Base-by-base conservation (phyloP, 805 yeast genomes). In the Saccharomyces mikatae region DNA sequence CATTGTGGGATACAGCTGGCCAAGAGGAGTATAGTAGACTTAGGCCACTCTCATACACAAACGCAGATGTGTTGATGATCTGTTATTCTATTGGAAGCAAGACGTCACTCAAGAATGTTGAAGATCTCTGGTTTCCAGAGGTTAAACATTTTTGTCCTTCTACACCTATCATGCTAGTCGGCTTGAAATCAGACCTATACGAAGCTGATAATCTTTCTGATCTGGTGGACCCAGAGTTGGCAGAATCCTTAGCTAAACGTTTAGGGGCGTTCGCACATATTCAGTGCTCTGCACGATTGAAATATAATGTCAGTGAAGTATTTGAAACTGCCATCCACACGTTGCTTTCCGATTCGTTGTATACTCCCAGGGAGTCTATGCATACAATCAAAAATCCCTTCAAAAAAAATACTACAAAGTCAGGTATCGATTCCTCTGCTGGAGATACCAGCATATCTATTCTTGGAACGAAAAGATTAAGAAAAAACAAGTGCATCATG, bases 1-100 rank as follows among this genome's bases (percentile, higher is more conserved):
- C 89, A 0, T 69, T 88, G 30, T 88, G 95, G 95, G 96, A 89
- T 66, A 87, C 96, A 0, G 96, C 96, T 0, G 94, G 96, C 2
- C 94, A 87, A 70, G 95, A 88, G 69, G 94, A 87, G 67, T 87
- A 86, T 65, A 91, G 85, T 66, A 74, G 96, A 52, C 72, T 88
- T 54, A 75, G 96, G 57, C 94, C 95, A 1, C 73, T 89, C 49
- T 78, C 86, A 47, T 89, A 89, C 65, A 85, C 91, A 5, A 95
- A 87, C 60, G 87, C 85, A 2, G 87, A 89, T 67, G 72, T 89
- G 1, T 69, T 89, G 17, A 73, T 91, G 54, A 74, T 89, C 8
- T 90, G 96, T 55, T 91, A 87, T 68, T 74, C 92, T 1, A 76
- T 89, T 29, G 85, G 84, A 61, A 78, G 78, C 54, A 71, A 75